Percentiles rank a stretch among this genome's conserved stretches.
Conservation (phyloP, 176 grass and related monocot genomes). For the Oryza punctata region DNA sequence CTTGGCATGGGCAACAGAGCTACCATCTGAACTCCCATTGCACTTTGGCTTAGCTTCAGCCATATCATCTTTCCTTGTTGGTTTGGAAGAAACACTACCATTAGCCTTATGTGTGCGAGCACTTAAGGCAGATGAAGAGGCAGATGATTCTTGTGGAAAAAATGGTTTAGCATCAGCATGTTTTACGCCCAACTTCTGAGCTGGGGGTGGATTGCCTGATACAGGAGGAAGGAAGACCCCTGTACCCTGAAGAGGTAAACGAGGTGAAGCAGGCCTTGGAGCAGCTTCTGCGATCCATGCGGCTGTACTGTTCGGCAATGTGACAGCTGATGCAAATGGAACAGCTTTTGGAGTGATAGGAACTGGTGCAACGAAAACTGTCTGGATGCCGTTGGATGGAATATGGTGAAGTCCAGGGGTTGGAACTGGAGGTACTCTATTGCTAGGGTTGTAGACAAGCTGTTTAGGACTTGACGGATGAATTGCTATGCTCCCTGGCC, state of each 20-base stretch:
- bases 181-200: constrained; percentile 6
- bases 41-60: neutral
- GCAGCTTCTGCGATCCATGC: constrained; percentile 28
- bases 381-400: neutral
- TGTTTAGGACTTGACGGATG: constrained; percentile 35
- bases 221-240: constrained; percentile 46
- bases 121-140: neutral
- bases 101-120: neutral
- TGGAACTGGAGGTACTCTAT: neutral
- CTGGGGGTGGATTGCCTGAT: constrained; percentile 12
- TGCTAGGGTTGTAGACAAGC: constrained; percentile 6
- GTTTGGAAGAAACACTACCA: neutral
- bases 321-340: neutral
- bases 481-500: neutral
- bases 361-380: constrained; percentile 7
- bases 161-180: constrained; percentile 6
- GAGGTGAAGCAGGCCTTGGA: constrained; percentile 25
- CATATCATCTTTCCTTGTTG: neutral
- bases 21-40: constrained; percentile 5
- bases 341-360: neutral
- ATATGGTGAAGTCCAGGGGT: neutral
- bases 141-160: constrained; percentile 6
- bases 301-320: neutral
- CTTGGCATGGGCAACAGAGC: neutral
- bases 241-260: constrained; percentile 39